Base-by-base conservation (phyloP, 2,329 filamentous ascomycete genomes). In the Aspergillus aculeatinus region DNA sequence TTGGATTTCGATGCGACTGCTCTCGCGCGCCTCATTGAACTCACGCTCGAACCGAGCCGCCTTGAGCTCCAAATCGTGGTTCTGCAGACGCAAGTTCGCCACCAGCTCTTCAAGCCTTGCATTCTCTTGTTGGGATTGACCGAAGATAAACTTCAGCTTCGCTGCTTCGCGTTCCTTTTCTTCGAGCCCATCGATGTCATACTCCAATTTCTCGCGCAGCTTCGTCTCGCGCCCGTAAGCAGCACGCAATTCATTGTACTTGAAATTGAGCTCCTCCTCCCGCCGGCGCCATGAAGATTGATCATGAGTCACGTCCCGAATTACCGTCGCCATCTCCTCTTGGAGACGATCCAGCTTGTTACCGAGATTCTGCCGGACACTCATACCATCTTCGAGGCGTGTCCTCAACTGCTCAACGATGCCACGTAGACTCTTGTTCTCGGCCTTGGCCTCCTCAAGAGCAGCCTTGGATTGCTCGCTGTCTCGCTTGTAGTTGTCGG, bases 351-450 rank as follows among this genome's bases (percentile, higher is more conserved):
- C 86, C 70, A 97, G 90, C 76, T 95, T 96, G 73, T 82, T 82
- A 66, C 92, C 89, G 85, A 96, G 93, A 62, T 84, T 87, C 72
- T 96, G 91, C 60, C 92, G 89, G 60, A 96, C 85, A 64, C 89
- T 87, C 70, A 93, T 87, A 70, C 92, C 94, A 77, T 96, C 93
- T 70, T 95, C 88, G 48, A 95, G 85, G 72, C 96, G 92, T 50
- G 85, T 85, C 63, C 88, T 87, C 58, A 96, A 82, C 23, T 87
- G 88, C 62, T 88, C 86, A 60, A 96, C 86, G 31, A 88, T 87
- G 71, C 85, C 87, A 67, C 88, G 87, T 59, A 97, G 81, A 65
- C 89, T 88, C 74, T 89, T 91, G 67, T 91, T 92, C 64, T 86
- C 83, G 48, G 77, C 75, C 65, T 81, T 82, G 51, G 81, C 81